Evolutionary conservation across 2,329 filamentous ascomycete species (phyloP).

Genomic region (Neonectria faginata): DNA sequence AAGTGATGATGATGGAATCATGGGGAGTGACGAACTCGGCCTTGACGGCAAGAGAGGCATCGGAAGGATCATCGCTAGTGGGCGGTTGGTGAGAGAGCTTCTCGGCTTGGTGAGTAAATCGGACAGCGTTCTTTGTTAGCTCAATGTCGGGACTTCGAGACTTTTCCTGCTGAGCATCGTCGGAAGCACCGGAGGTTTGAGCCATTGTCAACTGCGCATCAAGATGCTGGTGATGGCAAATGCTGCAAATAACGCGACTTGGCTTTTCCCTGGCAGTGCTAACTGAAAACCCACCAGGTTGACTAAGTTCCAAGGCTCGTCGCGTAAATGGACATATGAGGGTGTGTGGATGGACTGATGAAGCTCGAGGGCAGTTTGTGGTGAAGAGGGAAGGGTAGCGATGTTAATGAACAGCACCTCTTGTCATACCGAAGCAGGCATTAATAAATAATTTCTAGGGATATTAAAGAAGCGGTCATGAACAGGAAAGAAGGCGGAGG

Average conservation of each 20-base stretch:
- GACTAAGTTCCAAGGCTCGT: neutral
- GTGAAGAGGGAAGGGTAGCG: neutral
- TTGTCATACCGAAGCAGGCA: conserved; percentile 1
- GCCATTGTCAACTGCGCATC: conserved; percentile 28
- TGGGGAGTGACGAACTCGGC: conserved; percentile 76
- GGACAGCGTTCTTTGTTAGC: conserved; percentile 59
- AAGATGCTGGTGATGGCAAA: neutral
- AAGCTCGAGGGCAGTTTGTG: neutral
- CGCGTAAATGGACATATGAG: neutral
- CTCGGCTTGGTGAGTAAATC: conserved; percentile 72
- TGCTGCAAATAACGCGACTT: neutral
- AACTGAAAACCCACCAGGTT: neutral
- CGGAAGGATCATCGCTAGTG: conserved; percentile 47
- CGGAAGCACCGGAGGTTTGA: conserved; percentile 28
- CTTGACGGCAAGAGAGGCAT: conserved; percentile 64
- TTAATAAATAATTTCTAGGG: neutral
- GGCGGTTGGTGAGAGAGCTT: conserved; percentile 61
- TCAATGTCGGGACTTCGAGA: conserved; percentile 37
- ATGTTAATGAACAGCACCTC: neutral
- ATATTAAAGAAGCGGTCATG: neutral
- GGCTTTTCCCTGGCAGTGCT: neutral
- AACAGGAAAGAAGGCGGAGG: neutral
- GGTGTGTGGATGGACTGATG: conserved; percentile 20
- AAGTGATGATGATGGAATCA: conserved; percentile 77
- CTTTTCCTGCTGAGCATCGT: conserved; percentile 19